Base-by-base conservation (phyloP, 73 alveolate species). In the Blepharisma stoltei region DNA sequence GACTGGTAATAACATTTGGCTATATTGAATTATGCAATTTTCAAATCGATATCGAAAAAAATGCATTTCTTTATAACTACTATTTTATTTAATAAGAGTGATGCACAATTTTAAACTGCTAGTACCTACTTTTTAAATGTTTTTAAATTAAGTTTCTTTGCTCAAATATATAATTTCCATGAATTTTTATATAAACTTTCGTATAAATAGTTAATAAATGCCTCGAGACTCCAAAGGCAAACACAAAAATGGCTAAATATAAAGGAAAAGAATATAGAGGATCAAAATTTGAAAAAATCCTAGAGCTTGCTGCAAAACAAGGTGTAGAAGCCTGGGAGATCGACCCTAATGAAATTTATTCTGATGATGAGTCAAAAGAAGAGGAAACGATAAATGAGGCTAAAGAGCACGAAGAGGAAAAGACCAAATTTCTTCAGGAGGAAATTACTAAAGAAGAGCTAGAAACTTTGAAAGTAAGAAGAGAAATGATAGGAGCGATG, bases 311-410 rank as follows among this genome's bases (percentile, higher is more conserved):
- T 0, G 73, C 73, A 1, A 60, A 38, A 5, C 37, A 14, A 25
- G 73, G 73, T 20, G 73, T 60, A 18, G 73, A 60, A 25, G 73
- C 5, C 46, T 60, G 73, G 73, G 46, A 60, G 47, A n/a, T 60
- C 0, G 18, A 25, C 11, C 27, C 2, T 14, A 11, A 52, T 14
- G 66, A 52, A 52, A 60, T 14, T 25, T 14, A 0, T 14, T 60
- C 73, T 1, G 86, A 75, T 71, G 70, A 54, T 21, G 82, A 68
- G n/a, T 37, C 9, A 27, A 54, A 68, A 60, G 65, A 18, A 11
- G 21, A 50, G 27, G 73, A 60, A 60, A 47, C 5, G 23, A 60
- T 60, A n/a, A 60, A 60, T 14, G 73, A 60, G 23, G 47, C 47
- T 20, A 38, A 32, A 32, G 41, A 32, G 41, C 41, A 32, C 3